A percentile compares a stretch with the other conserved stretches of the same genome.
phyloP scores from a whole-genome alignment of 208 protist genomes.

The Crithidia brevicula region DNA sequence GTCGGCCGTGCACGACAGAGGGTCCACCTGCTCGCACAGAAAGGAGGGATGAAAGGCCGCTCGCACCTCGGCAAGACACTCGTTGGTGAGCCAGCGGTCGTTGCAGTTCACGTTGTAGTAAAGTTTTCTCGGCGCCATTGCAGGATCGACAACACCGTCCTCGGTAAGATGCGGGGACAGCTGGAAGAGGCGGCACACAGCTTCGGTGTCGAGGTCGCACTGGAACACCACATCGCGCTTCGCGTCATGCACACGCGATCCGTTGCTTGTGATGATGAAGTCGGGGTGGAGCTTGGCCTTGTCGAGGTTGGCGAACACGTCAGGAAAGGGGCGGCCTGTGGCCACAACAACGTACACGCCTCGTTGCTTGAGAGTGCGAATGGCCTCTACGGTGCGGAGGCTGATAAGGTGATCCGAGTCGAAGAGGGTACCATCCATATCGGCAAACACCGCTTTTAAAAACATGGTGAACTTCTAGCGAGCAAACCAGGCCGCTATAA shows the following conservation, averaged over 20 bases:
- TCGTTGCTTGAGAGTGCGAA: constrained; percentile 32
- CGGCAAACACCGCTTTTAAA: constrained; percentile 46
- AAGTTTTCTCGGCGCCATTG: constrained; percentile 21
- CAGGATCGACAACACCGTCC: constrained; percentile 12
- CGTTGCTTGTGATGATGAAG: constrained; percentile 85
- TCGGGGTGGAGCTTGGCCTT: constrained; percentile 40
- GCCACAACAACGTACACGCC: constrained; percentile 54
- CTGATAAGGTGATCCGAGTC: constrained; percentile 40
- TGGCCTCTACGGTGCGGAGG: constrained; percentile 32
- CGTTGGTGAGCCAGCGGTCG: constrained; percentile 59
- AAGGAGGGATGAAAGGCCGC: constrained; percentile 41
- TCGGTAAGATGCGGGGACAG: constrained; percentile 22
- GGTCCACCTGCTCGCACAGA: constrained; percentile 48
- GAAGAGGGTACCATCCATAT: constrained; percentile 79
- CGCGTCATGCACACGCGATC: constrained; percentile 56
- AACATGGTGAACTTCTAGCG: constrained; percentile 4
- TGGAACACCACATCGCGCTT: constrained; percentile 35
- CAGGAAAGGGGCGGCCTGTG: constrained; percentile 62
- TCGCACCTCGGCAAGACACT: constrained; percentile 30
- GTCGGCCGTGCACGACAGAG: constrained; percentile 41
- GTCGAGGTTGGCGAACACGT: constrained; percentile 67
- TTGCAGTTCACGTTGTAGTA: constrained; percentile 59
- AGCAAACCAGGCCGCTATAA: too few relatives aligned
- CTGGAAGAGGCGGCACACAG: constrained; percentile 56
- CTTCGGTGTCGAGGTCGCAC: constrained; percentile 42